Evolutionary conservation across 2,329 filamentous ascomycete genomes (phyloP).

Genomic region (Fusarium paranaense): DNA sequence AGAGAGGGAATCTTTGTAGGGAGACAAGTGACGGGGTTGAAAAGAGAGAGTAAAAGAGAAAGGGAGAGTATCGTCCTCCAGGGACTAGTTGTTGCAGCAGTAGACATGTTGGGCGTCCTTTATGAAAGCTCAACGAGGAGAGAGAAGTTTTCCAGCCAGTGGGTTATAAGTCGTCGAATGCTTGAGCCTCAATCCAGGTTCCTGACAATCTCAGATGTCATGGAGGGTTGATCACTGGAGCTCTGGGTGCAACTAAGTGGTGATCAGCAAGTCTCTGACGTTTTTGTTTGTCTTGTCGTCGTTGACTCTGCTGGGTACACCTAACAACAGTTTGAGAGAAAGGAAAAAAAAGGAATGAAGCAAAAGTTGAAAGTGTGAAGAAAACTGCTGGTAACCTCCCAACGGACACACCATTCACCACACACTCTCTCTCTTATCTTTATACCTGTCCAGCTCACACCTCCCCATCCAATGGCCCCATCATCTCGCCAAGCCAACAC

Average conservation of each 20-base stretch:
- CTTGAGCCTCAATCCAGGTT: conserved; percentile 36
- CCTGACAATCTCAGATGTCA: conserved; percentile 36
- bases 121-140: neutral
- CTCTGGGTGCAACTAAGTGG: conserved; percentile 6
- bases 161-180: conserved; percentile 14
- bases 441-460: conserved; percentile 19
- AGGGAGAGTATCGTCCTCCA: conserved; percentile 18
- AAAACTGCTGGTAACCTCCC: neutral
- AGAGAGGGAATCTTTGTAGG: conserved; percentile 1
- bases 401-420: neutral
- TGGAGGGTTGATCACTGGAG: conserved; percentile 34
- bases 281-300: conserved; percentile 10
- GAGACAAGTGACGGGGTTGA: conserved; percentile 7
- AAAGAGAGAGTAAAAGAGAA: conserved; percentile 10
- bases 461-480: neutral
- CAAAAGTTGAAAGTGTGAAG: neutral
- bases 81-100: neutral
- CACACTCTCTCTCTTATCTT: conserved; percentile 9
- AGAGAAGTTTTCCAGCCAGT: neutral
- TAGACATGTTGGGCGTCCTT: conserved; percentile 20
- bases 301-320: conserved; percentile 11
- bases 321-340: neutral
- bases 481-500: conserved; percentile 3
- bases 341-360: neutral
- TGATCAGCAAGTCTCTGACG: conserved; percentile 38